These are phyloP conservation scores for Xerocomus potaroensis DNA, from an alignment of 768 basidiomycete species.

Conservation along the genomic window DNA sequence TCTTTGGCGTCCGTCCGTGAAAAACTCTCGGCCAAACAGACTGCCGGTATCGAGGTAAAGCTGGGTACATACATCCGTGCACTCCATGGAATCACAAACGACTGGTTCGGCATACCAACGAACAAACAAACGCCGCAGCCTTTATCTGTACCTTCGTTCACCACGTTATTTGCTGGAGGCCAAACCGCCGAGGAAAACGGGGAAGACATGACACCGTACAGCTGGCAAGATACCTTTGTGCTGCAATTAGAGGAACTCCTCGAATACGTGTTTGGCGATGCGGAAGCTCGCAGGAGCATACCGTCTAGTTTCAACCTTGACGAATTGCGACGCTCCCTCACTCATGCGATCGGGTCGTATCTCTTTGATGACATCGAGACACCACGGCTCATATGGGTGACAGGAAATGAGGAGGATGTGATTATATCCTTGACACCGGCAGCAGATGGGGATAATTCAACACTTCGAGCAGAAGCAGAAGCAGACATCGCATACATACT, in stretches of 20 bases:
- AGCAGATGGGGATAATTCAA: slow-evolving; percentile 11
- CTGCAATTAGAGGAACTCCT: slow-evolving; percentile 53
- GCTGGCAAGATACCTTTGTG: slow-evolving; percentile 76
- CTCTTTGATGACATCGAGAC: slow-evolving; percentile 76
- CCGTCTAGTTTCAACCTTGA: slow-evolving; percentile 25
- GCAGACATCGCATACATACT: slow-evolving; percentile 31
- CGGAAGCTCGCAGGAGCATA: slow-evolving; percentile 13
- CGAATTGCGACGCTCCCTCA: slow-evolving; percentile 47
- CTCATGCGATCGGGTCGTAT: slow-evolving; percentile 69
- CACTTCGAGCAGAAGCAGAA: slow-evolving; percentile 13
- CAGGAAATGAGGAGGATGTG: slow-evolving; percentile 55
- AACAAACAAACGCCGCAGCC: slow-evolving; percentile 27
- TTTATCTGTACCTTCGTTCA: slow-evolving; percentile 23
- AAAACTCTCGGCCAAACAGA: slow-evolving; percentile 35
- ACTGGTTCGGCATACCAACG: slow-evolving; percentile 65
- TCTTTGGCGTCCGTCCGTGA: slow-evolving; percentile 36
- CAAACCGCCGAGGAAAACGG: slow-evolving; percentile 9
- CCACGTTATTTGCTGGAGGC: slow-evolving; percentile 1
- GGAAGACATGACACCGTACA: slow-evolving; percentile 39
- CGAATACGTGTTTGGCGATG: slow-evolving; percentile 34
- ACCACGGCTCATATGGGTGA: slow-evolving; percentile 63
- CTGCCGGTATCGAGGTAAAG: slow-evolving; percentile 50
- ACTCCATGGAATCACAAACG: slow-evolving; percentile 70
- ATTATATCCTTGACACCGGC: slow-evolving; percentile 39
- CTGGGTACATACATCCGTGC: slow-evolving; percentile 58